Evolutionary conservation across 176 grass and related monocot genomes (phyloP).

Genomic region (Rhipidocladum racemiflorum): DNA sequence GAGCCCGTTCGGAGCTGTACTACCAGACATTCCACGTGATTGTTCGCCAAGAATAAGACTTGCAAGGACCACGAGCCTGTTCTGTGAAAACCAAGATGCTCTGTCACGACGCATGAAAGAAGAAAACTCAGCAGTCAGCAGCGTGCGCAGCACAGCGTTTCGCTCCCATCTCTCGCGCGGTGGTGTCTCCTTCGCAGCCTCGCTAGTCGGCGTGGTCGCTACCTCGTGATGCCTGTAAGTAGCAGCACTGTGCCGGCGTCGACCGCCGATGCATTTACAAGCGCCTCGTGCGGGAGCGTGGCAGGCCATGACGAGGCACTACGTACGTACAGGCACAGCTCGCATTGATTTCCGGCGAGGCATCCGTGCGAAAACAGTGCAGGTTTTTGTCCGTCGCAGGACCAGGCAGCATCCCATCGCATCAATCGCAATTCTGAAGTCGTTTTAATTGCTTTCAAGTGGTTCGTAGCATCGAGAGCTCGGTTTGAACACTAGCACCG

Average conservation of each 20-base stretch:
- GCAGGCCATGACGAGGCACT: neutral
- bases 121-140: neutral
- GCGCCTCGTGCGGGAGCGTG: neutral
- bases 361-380: neutral
- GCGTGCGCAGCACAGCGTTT: neutral
- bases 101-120: neutral
- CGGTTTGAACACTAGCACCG: neutral
- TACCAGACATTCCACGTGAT: neutral
- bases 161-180: neutral
- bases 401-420: neutral
- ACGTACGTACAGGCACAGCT: neutral
- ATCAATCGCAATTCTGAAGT: neutral
- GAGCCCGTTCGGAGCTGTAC: neutral
- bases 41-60: neutral
- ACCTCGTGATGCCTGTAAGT: neutral
- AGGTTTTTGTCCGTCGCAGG: neutral
- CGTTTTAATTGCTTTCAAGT: neutral
- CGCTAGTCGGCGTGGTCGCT: neutral
- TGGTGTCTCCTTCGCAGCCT: neutral
- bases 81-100: neutral
- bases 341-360: neutral
- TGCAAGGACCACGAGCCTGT: neutral
- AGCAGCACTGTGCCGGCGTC: neutral
- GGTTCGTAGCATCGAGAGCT: neutral
- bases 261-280: neutral